Evolutionary conservation across 2,329 filamentous ascomycete species (phyloP), one percentile per base, ranked within the genome.

Genomic region (Colletotrichum eremochloae): DNA sequence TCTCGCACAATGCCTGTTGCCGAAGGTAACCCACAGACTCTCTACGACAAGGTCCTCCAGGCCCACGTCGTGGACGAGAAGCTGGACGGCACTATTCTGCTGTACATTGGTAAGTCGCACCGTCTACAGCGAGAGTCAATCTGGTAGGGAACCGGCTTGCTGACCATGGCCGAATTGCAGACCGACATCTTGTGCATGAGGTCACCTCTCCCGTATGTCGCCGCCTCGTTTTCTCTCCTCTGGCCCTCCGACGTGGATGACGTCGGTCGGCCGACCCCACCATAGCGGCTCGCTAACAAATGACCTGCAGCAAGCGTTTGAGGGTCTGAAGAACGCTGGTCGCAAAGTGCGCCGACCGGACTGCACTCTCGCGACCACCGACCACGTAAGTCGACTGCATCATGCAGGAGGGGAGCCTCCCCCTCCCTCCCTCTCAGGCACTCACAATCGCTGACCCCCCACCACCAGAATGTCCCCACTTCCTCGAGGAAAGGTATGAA

Each of bases 21-120:
- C 77, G 91, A 92, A 77, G 86, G 87, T 82, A 88, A 87, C 75
- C 94, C 94, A 67, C 92, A 92, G 84, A 97, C 95, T 78, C 89
- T 98, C 80, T 98, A 98, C 86, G 96, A 98, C 89, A 98, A 98
- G 91, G 95, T 98, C 84, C 93, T 98, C 79, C 90, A 94, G 78
- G 92, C 92, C 85, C 96, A 99, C 83, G 92, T 98, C 79, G 95
- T 99, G 80, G 94, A 98, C 80, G 93, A 97, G 89, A 94, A 95
- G 88, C 90, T 94, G 68, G 96, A 98, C 84, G 96, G 96, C 84
- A 98, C 95, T 71, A 87, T 97, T 78, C 86, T 97, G 75, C 88
- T 98, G 72, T 98, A 98, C 82, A 98, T 98, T 80, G 94, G 94
- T 95, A 86, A 77, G 90, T 82, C 36, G 15, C 20, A 18, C 57